Percentiles rank a stretch among this genome's conserved stretches.
phyloP scores from a whole-genome alignment of 768 basidiomycete species.

The Tricholoma bakamatsutake region DNA sequence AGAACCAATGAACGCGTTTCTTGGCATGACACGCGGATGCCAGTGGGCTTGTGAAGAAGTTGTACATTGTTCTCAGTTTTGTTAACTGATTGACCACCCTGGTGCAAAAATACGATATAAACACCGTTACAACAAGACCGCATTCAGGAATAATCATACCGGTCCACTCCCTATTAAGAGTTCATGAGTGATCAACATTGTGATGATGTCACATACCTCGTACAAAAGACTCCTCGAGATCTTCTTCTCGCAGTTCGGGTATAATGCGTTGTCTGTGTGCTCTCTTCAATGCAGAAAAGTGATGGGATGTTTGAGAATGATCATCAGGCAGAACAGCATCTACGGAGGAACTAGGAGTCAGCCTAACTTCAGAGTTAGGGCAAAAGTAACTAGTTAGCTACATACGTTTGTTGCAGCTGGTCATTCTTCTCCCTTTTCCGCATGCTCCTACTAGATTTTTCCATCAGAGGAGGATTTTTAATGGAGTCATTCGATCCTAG shows the following conservation, averaged over 20 bases:
- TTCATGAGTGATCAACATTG: background rate
- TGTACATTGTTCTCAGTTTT: constrained; percentile 92
- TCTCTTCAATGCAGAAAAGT: constrained; percentile 68
- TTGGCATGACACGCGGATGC: constrained; percentile 82
- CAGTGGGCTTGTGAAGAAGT: constrained; percentile 83
- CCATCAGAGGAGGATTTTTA: constrained; percentile 48
- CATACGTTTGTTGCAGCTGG: constrained; percentile 22
- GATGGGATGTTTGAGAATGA: constrained; percentile 23
- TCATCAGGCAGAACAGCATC: constrained; percentile 35
- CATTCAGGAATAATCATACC: constrained; percentile 27
- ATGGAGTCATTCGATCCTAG: constrained; percentile 81
- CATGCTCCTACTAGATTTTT: constrained; percentile 39
- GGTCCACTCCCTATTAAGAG: constrained; percentile 69
- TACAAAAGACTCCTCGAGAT: constrained; percentile 85
- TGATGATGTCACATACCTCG: constrained; percentile 56
- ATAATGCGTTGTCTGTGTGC: constrained; percentile 57
- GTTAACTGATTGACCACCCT: constrained; percentile 95
- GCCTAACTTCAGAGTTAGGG: constrained; percentile 9
- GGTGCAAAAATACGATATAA: constrained; percentile 20
- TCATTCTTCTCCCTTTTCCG: constrained; percentile 37
- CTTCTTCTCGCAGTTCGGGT: constrained; percentile 69
- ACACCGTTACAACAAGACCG: constrained; percentile 14
- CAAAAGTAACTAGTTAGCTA: constrained; percentile 1
- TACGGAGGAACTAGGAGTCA: constrained; percentile 24
- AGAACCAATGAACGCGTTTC: constrained; percentile 78